phyloP scores from a whole-genome alignment of 2,329 filamentous ascomycete species.

The Drechslerella dactyloides region DNA sequence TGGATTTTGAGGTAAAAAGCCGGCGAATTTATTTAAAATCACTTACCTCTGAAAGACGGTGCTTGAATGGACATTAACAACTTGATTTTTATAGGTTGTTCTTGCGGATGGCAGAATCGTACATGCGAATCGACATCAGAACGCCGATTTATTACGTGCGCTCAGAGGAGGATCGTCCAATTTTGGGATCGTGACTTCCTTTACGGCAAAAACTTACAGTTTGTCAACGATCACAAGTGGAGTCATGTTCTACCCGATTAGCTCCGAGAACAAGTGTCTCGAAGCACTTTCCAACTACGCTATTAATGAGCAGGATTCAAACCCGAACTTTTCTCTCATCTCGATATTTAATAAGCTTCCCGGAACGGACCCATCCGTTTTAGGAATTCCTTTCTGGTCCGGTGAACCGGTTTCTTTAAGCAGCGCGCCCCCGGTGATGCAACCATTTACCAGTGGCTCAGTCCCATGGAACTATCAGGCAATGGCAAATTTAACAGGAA shows the following conservation, averaged over 20 bases:
- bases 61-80: constrained; percentile 61
- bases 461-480: constrained; percentile 8
- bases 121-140: constrained; percentile 56
- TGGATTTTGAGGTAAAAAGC: constrained; percentile 59
- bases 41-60: not conserved
- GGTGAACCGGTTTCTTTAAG: constrained; percentile 14
- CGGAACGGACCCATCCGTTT: not conserved
- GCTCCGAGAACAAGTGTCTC: not conserved
- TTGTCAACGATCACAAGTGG: constrained; percentile 2
- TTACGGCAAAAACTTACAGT: constrained; percentile 28
- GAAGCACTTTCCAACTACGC: constrained; percentile 4
- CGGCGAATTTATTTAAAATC: not conserved
- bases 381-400: constrained; percentile 14
- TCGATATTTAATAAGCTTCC: not conserved
- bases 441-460: constrained; percentile 23
- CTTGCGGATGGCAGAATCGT: constrained; percentile 63
- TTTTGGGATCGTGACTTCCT: constrained; percentile 56
- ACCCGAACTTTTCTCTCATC: constrained; percentile 10
- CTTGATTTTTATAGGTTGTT: constrained; percentile 61
- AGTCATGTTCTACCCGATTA: not conserved
- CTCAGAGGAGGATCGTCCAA: constrained; percentile 55
- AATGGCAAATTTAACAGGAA: constrained; percentile 17
- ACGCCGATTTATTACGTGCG: constrained; percentile 53
- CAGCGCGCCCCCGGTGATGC: constrained; percentile 23
- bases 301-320: not conserved